Percentiles rank a stretch among this genome's conserved stretches.
Evolutionary conservation across 2,329 filamentous ascomycete genomes (phyloP).

Genomic region (Sporothrix humicola): DNA sequence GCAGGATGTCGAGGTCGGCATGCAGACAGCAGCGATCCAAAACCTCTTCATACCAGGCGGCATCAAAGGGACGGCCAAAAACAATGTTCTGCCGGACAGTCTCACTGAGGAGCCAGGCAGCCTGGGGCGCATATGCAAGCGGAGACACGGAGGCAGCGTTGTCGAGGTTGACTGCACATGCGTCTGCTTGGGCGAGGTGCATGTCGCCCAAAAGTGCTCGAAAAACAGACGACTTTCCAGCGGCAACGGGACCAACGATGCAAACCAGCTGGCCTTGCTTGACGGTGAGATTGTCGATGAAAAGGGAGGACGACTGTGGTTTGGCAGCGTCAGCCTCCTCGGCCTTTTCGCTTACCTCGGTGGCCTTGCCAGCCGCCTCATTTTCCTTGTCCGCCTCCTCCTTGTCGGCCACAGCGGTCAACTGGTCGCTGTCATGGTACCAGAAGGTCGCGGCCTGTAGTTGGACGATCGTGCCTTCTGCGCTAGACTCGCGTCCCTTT

Average conservation of each 20-base stretch:
- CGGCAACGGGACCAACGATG: conserved; percentile 39
- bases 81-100: conserved; percentile 53
- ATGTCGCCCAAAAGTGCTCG: conserved; percentile 40
- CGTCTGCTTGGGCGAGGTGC: conserved; percentile 37
- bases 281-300: conserved; percentile 30
- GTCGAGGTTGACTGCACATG: conserved; percentile 37
- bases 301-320: neutral
- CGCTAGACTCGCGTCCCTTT: neutral
- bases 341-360: neutral
- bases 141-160: conserved; percentile 26
- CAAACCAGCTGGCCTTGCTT: conserved; percentile 34
- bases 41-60: conserved; percentile 79
- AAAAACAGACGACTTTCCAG: conserved; percentile 41
- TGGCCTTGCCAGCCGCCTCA: neutral
- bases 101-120: conserved; percentile 71
- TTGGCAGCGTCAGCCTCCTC: neutral
- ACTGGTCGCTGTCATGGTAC: conserved; percentile 37
- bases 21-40: conserved; percentile 84
- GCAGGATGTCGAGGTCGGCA: conserved; percentile 80
- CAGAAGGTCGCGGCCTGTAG: conserved; percentile 37
- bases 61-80: conserved; percentile 62
- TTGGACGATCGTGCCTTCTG: conserved; percentile 26
- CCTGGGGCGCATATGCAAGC: conserved; percentile 42
- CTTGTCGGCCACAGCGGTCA: neutral
- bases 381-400: neutral